phyloP scores from a whole-genome alignment of 495 filamentous ascomycete genomes.

The Neurospora sp. region DNA sequence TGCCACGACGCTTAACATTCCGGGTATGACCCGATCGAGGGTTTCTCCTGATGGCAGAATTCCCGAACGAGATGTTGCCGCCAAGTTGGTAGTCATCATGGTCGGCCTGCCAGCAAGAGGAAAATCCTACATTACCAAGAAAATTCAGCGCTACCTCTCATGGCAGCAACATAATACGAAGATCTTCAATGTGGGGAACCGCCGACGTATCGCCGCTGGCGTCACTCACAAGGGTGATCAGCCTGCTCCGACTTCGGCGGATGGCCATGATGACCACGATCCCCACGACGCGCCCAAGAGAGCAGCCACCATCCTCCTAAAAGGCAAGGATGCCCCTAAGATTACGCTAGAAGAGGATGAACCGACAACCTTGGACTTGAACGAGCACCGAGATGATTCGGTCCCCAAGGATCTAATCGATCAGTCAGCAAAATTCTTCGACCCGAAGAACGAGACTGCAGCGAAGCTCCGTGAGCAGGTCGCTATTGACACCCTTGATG shows the following conservation, averaged over 20 bases:
- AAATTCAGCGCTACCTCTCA: constrained; percentile 86
- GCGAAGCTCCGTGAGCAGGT: constrained; percentile 81
- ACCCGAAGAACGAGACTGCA: constrained; percentile 76
- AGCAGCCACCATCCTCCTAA: constrained; percentile 39
- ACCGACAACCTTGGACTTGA: constrained; percentile 26
- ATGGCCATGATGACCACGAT: constrained; percentile 19
- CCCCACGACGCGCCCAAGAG: constrained; percentile 29
- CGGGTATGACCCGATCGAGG: constrained; percentile 80
- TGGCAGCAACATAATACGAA: constrained; percentile 93
- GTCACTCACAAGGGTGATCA: constrained; percentile 19
- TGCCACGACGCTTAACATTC: constrained; percentile 78
- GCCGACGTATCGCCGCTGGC: constrained; percentile 70
- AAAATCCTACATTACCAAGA: constrained; percentile 98
- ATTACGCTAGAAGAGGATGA: constrained; percentile 21
- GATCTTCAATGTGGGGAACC: constrained; percentile 96
- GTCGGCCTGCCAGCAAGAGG: constrained; percentile 90
- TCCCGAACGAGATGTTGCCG: constrained; percentile 80
- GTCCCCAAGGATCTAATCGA: constrained; percentile 50
- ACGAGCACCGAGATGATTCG: constrained; percentile 1
- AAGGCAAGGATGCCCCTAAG: constrained; percentile 28
- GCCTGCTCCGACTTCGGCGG: constrained; percentile 12
- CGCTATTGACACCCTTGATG: constrained; percentile 84
- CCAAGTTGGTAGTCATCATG: constrained; percentile 97
- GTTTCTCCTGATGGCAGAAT: constrained; percentile 93
- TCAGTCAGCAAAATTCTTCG: constrained; percentile 89